These are phyloP conservation scores for Gypsophila paniculata DNA, from an alignment of 179 eudicot genomes.

Conservation along the genomic window DNA sequence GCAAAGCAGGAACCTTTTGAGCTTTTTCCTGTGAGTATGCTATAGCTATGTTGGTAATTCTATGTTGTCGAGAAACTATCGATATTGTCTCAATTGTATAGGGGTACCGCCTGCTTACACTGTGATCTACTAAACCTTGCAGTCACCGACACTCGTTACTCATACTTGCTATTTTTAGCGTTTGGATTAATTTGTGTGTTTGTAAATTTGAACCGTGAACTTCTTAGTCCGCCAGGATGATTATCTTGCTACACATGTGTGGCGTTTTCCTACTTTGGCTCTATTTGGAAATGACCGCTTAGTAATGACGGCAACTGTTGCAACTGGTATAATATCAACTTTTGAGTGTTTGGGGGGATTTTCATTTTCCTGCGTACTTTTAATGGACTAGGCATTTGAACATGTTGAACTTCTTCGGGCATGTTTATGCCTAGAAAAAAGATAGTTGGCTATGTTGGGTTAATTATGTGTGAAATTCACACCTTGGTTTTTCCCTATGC, in stretches of 20 bases:
- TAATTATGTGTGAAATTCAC: not conserved
- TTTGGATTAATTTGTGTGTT: too few relatives aligned
- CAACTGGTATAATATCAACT: not conserved
- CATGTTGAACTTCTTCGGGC: not conserved
- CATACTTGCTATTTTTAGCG: too few relatives aligned
- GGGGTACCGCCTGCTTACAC: not conserved
- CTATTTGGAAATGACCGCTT: not conserved
- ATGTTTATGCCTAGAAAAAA: not conserved
- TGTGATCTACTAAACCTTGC: not conserved
- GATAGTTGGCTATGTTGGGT: not conserved
- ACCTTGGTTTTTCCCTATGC: not conserved
- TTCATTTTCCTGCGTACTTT: too few relatives aligned
- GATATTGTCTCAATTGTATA: not conserved
- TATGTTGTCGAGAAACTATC: not conserved
- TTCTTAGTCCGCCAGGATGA: not conserved
- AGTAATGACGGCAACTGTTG: not conserved
- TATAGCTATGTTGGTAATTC: conserved; percentile 1
- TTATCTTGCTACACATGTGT: not conserved
- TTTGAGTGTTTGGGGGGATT: too few relatives aligned
- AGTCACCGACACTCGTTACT: too few relatives aligned
- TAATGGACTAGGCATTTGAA: not conserved
- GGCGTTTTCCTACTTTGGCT: not conserved
- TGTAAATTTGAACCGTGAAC: too few relatives aligned
- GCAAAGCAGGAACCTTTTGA: conserved; percentile 23
- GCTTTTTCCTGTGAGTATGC: conserved; percentile 32